phyloP scores from a whole-genome alignment of 495 filamentous ascomycete genomes.

The Aspergillus sparsus region DNA sequence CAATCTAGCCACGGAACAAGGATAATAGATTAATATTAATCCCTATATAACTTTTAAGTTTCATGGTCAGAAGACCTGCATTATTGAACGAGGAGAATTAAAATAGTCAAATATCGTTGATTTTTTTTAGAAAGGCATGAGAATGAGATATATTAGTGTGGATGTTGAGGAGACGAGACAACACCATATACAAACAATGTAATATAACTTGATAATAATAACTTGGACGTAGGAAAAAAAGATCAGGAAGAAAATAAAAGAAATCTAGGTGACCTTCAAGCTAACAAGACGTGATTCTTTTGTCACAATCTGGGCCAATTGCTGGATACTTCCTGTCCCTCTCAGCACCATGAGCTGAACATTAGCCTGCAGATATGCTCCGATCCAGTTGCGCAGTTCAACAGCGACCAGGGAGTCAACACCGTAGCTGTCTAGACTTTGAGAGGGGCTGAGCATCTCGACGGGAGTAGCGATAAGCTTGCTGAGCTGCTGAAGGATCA shows the following conservation, averaged over 20 bases:
- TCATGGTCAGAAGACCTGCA: too few species aligned
- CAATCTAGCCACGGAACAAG: too few species aligned
- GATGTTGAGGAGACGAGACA: too few species aligned
- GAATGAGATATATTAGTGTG: too few species aligned
- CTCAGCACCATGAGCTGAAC: slow-evolving; percentile 20
- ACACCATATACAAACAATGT: too few species aligned
- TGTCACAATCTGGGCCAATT: slow-evolving; percentile 15
- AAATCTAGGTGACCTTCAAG: neutral
- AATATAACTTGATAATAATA: too few species aligned
- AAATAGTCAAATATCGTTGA: too few species aligned
- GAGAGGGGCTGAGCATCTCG: slow-evolving; percentile 12
- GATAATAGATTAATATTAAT: too few species aligned
- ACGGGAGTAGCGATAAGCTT: slow-evolving; percentile 16
- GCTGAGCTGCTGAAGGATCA: slow-evolving; percentile 17
- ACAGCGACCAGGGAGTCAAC: slow-evolving; percentile 41
- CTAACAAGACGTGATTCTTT: slow-evolving; percentile 17
- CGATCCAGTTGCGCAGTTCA: slow-evolving; percentile 37
- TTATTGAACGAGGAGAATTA: too few species aligned
- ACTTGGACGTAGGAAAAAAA: neutral
- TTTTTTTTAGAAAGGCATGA: too few species aligned
- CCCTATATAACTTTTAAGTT: too few species aligned
- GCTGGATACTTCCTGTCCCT: slow-evolving; percentile 11
- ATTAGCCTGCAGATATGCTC: slow-evolving; percentile 15
- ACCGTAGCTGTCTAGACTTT: slow-evolving; percentile 26
- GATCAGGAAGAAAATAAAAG: neutral